Evolutionary conservation across 2,329 filamentous ascomycete genomes (phyloP).

Genomic region (Cercospora zeina): DNA sequence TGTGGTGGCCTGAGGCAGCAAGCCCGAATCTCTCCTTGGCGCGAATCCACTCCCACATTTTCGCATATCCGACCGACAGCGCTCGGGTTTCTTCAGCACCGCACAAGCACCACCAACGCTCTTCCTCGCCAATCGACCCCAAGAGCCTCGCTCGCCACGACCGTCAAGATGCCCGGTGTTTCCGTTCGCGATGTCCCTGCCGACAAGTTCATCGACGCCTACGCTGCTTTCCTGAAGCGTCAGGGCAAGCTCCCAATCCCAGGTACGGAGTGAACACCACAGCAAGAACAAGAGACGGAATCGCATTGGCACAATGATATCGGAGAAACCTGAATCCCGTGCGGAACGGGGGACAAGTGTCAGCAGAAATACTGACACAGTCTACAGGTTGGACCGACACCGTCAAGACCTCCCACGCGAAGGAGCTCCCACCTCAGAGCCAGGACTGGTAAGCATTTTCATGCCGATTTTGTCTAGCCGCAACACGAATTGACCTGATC

Average conservation of each 20-base stretch:
- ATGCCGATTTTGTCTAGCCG: background rate
- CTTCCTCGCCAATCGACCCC: slow-evolving; percentile 12
- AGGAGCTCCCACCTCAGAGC: slow-evolving; percentile 97
- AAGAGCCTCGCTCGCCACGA: slow-evolving; percentile 24
- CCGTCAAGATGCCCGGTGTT: slow-evolving; percentile 77
- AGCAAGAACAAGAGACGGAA: slow-evolving; percentile 23
- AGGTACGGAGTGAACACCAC: slow-evolving; percentile 57
- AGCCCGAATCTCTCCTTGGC: background rate
- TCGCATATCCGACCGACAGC: background rate
- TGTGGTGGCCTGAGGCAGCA: background rate
- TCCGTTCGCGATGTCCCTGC: slow-evolving; percentile 84
- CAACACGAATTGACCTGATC: background rate
- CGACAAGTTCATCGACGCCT: slow-evolving; percentile 85
- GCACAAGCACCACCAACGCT: slow-evolving; percentile 22
- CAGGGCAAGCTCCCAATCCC: slow-evolving; percentile 91
- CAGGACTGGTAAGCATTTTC: slow-evolving; percentile 83
- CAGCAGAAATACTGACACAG: slow-evolving; percentile 45
- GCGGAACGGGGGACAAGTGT: slow-evolving; percentile 50
- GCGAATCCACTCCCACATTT: slow-evolving; percentile 1
- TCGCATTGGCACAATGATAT: slow-evolving; percentile 27
- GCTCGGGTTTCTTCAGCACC: background rate
- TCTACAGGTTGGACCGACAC: slow-evolving; percentile 95
- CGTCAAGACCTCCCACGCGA: slow-evolving; percentile 95
- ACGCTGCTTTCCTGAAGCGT: slow-evolving; percentile 87
- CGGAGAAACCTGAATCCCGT: slow-evolving; percentile 54